phyloP scores from a whole-genome alignment of 83 land plant species.

The Picea engelmannii region DNA sequence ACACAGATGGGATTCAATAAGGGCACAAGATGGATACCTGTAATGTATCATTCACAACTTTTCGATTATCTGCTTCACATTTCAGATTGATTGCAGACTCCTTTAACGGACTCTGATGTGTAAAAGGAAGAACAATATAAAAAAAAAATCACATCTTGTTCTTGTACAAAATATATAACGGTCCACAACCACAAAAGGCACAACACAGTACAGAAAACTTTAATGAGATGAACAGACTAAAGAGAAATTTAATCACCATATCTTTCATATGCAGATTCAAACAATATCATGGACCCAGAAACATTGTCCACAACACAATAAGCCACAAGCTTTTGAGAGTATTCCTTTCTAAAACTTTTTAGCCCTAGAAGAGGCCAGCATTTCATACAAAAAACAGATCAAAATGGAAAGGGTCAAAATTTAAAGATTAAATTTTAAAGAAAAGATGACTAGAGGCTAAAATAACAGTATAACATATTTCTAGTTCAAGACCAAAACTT shows the following conservation, averaged over 20 bases:
- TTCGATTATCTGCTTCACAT: slow-evolving; percentile 26
- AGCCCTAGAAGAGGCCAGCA: too few relatives aligned
- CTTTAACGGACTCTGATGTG: slow-evolving; percentile 26
- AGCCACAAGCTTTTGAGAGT: neutral
- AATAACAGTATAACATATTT: too few relatives aligned
- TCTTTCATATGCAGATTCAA: neutral
- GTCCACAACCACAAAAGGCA: too few relatives aligned
- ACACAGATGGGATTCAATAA: neutral
- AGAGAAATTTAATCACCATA: too few relatives aligned
- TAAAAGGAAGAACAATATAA: slow-evolving; percentile 11
- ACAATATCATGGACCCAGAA: neutral
- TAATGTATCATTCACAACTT: slow-evolving; percentile 26
- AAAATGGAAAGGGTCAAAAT: too few relatives aligned
- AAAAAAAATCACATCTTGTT: neutral
- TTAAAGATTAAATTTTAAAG: too few relatives aligned
- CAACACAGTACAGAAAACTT: neutral
- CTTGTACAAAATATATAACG: neutral
- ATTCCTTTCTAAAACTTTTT: too few relatives aligned
- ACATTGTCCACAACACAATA: neutral
- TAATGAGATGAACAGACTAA: too few relatives aligned
- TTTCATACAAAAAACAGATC: too few relatives aligned
- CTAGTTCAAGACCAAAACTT: too few relatives aligned
- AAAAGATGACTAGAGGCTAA: too few relatives aligned
- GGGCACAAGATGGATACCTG: slow-evolving; percentile 27
- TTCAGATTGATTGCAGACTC: slow-evolving; percentile 19